phyloP scores from a whole-genome alignment of 2,329 filamentous ascomycete species.

The Aureobasidium zeae region DNA sequence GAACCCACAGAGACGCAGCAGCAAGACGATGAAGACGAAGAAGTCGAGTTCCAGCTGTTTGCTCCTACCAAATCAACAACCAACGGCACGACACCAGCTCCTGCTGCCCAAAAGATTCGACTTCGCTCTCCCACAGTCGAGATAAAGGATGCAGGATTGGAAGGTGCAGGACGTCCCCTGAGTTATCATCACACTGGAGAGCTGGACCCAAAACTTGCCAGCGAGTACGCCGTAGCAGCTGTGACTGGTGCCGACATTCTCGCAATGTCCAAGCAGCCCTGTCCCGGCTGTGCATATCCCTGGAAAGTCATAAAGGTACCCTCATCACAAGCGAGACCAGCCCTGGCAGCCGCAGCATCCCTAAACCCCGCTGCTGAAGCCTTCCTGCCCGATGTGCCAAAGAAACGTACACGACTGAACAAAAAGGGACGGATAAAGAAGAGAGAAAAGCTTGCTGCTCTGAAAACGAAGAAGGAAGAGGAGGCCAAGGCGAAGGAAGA shows the following conservation, averaged over 20 bases:
- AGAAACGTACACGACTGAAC: conserved; percentile 24
- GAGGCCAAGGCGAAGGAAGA: conserved; percentile 21
- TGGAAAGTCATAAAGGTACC: conserved; percentile 23
- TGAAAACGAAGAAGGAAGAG: conserved; percentile 20
- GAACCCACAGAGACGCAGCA: not conserved
- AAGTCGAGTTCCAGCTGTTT: conserved; percentile 25
- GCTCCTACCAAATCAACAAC: conserved; percentile 17
- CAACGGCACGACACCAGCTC: conserved; percentile 4
- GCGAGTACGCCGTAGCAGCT: conserved; percentile 18
- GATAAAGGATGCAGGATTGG: conserved; percentile 16
- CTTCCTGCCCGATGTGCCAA: conserved; percentile 10
- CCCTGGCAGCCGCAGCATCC: not conserved
- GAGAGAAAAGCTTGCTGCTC: conserved; percentile 20
- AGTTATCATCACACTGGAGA: conserved; percentile 21
- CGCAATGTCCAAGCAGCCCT: conserved; percentile 16
- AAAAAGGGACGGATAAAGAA: conserved; percentile 27
- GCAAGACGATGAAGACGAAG: conserved; percentile 20
- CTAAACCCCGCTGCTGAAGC: conserved; percentile 1
- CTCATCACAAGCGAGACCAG: conserved; percentile 13
- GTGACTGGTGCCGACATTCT: conserved; percentile 21
- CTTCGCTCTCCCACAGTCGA: conserved; percentile 22
- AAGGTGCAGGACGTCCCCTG: conserved; percentile 13
- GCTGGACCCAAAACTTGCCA: conserved; percentile 5
- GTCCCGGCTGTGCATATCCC: conserved; percentile 21
- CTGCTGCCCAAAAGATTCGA: conserved; percentile 19